Conservation (phyloP, 306 rosid species). For the Prunus davidiana region DNA sequence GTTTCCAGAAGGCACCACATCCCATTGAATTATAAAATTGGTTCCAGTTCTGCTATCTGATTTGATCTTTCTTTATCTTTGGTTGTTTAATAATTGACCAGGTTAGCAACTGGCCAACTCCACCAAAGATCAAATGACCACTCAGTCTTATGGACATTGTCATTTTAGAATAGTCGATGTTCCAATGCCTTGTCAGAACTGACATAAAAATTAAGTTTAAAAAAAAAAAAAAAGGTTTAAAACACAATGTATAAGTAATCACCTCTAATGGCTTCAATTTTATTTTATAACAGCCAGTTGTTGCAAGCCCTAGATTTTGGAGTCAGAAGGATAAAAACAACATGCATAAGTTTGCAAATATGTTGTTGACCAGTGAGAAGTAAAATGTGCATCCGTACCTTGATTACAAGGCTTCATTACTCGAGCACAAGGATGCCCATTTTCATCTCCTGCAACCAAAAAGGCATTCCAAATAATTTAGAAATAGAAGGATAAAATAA, state of each 20-base stretch:
- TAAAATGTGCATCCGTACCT: conserved; percentile 33
- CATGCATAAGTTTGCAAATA: background rate
- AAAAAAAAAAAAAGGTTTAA: too few relatives aligned
- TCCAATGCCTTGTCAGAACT: background rate
- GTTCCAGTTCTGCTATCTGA: background rate
- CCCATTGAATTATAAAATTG: background rate
- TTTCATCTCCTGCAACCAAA: conserved; percentile 45
- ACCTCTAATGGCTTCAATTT: background rate
- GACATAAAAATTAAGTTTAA: background rate
- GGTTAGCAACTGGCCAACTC: background rate
- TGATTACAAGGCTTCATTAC: conserved; percentile 43
- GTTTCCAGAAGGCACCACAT: background rate
- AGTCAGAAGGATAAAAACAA: background rate
- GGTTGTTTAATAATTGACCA: background rate
- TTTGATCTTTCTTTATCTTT: background rate
- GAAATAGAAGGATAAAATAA: conserved; percentile 8
- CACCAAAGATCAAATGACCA: background rate
- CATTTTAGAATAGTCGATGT: background rate
- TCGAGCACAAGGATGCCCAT: conserved; percentile 41
- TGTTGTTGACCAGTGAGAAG: background rate
- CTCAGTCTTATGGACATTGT: background rate
- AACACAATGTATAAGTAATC: background rate
- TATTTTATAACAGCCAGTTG: background rate
- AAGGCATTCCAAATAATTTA: conserved; percentile 26
- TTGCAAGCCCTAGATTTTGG: background rate